Evolutionary conservation across 78 protist genomes (phyloP).

Genomic region (Protostelium mycophagum): DNA sequence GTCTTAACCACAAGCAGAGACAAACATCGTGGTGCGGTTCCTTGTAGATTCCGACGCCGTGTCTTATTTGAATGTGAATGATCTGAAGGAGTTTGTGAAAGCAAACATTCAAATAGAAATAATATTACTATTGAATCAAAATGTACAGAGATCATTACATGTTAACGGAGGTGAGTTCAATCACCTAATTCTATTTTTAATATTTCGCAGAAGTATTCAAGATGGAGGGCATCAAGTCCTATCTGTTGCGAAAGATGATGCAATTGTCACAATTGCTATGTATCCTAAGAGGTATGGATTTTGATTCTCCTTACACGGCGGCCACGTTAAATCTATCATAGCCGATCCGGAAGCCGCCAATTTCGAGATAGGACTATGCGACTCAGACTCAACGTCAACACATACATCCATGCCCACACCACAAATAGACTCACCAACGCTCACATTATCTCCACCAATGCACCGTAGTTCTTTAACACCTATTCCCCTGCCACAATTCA

Average conservation of each 20-base stretch:
- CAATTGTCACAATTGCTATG: not conserved
- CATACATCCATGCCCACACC: not conserved
- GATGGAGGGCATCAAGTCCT: not conserved
- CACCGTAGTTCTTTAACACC: not conserved
- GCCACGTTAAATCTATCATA: not conserved
- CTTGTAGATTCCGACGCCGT: not conserved
- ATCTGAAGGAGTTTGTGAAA: too few relatives aligned
- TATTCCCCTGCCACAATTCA: not conserved
- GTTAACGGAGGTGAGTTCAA: not conserved
- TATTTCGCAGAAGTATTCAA: not conserved
- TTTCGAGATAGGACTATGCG: not conserved
- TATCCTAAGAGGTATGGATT: not conserved
- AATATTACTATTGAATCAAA: not conserved
- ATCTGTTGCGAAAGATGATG: not conserved
- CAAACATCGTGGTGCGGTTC: not conserved
- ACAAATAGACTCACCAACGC: not conserved
- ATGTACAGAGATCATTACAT: not conserved
- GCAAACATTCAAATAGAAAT: not conserved
- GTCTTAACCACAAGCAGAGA: not conserved
- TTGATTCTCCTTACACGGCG: too few relatives aligned
- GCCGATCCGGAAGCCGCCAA: not conserved
- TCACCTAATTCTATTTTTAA: not conserved
- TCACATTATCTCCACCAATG: not conserved
- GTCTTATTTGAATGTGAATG: not conserved
- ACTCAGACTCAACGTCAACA: not conserved